Evolutionary conservation across 495 filamentous ascomycete genomes (phyloP), one percentile per base, ranked within the genome.

Genomic region (Emericellopsis terricola): DNA sequence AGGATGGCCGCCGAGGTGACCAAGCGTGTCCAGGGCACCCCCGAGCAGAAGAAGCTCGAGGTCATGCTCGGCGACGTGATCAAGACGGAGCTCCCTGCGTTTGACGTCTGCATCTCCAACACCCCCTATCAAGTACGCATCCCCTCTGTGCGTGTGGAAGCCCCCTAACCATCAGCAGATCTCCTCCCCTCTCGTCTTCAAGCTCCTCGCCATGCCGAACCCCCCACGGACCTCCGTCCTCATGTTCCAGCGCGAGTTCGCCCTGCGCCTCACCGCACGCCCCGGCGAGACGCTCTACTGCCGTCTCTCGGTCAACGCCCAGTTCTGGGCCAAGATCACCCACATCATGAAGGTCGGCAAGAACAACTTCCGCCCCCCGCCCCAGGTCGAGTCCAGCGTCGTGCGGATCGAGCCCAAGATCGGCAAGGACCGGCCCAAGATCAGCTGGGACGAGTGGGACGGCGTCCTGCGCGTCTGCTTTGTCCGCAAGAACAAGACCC

Each of bases 1-100:
- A 68, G 87, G 46, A 96, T 94, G 89, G 87, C 86, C 4, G 87
- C 86, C 18, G 89, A 96, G 53, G 70, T 93, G 41, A 93, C 86
- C 29, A 94, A 94, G 50, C 78, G 85, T 39, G 83, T 94, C 18
- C 82, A 92, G 51, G 82, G 78, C 13, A 86, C 71, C 27, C 80
- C 85, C 3, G 64, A 75, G 38, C 73, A 77, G 44, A 86, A 82
- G 47, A 65, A 75, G 41, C 56, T 94, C 27, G 81, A 92, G 32
- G 71, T 94, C 17, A 61, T 92, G 26, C 62, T 96, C 2, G 89
- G 87, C 9, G 87, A 96, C 52, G 85, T 94, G 34, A 87, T 93
- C 50, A 96, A 94, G 62, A 57, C 76, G 8, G 73, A 83, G 35
- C 62, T 91, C 30, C 85, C 85, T 17, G 72, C 75, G 45, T 89